phyloP scores from a whole-genome alignment of 2,329 filamentous ascomycete genomes.

The Talaromyces sp. region DNA sequence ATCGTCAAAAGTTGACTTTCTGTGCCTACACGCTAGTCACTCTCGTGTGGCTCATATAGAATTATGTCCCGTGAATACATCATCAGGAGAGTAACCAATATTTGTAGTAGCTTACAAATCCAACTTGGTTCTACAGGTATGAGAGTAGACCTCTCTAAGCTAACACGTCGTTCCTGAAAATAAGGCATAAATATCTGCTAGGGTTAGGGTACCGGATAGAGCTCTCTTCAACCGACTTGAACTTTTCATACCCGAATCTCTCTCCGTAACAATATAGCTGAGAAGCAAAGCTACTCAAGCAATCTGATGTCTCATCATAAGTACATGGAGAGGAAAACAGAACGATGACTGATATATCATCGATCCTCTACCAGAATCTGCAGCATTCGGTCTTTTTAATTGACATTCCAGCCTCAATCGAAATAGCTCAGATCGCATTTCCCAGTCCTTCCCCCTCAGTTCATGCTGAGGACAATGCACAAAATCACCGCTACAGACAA shows the following conservation, averaged over 20 bases:
- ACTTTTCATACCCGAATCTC: background rate
- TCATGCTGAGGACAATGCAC: background rate
- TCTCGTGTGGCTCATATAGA: background rate
- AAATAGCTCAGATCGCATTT: constrained; percentile 49
- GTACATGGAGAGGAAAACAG: background rate
- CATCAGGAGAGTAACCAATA: background rate
- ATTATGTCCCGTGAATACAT: background rate
- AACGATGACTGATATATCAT: constrained; percentile 18
- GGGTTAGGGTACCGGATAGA: constrained; percentile 2
- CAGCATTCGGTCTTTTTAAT: constrained; percentile 50
- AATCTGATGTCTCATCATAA: too few species aligned
- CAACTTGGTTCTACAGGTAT: background rate
- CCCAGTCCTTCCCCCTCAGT: background rate
- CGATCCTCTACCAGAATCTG: constrained; percentile 54
- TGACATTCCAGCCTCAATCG: constrained; percentile 60
- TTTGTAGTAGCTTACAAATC: background rate
- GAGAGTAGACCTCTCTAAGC: background rate
- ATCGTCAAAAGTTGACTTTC: background rate
- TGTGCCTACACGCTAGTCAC: background rate
- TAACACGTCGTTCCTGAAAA: background rate
- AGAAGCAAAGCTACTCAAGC: background rate
- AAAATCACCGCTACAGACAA: background rate
- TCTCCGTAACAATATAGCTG: background rate
- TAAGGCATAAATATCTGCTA: background rate
- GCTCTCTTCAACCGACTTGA: background rate